Base-by-base conservation (phyloP, 768 basidiomycete species). In the Suillus decipiens region DNA sequence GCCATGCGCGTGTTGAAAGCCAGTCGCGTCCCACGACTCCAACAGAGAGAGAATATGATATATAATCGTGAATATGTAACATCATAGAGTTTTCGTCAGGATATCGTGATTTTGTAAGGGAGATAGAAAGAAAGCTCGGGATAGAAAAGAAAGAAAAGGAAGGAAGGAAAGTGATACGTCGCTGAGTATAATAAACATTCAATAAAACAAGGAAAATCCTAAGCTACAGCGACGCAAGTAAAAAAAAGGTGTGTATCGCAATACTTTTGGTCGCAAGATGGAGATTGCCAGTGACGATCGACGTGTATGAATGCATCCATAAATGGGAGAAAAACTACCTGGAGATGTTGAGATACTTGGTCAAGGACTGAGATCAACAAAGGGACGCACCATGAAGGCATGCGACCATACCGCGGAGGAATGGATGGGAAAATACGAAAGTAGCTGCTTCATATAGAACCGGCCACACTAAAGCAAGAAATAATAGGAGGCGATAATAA, bases 1-100 rank as follows among this genome's bases (percentile, higher is more conserved):
- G 64, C 68, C 67, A 73, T 22, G 28, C 69, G 71, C 72, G 62
- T 68, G 73, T 41, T 59, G 15, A 66, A 72, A 71, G 64, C 68
- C 67, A 73, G 61, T 57, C 63, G 42, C 59, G 53, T 53, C 11
- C 36, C 9, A 33, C 10, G 7, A 28, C 22, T 47, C 22, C 12
- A 12, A 28, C 24, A 53, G 45, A 60, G 19, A 24, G 53, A 10
- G 10, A 33, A 41, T 41, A 36, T 36, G 31, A 56, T 28, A 58
- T 53, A 61, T 41, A 37, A 57, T 57, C 56, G 39, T 57, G 56
- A 41, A 57, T 57, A 57, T 57, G 39, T 39, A 28, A 57, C 56
- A 57, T 41, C 56, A 41, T 57, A 41, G 56, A 19, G 41, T 17
- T 57, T n/a, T 57, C 56, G 56, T 57, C 37, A 57, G 39, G 56